Conservation (phyloP, 352 stramenopile genomes). For the Pythium folliculosum region DNA sequence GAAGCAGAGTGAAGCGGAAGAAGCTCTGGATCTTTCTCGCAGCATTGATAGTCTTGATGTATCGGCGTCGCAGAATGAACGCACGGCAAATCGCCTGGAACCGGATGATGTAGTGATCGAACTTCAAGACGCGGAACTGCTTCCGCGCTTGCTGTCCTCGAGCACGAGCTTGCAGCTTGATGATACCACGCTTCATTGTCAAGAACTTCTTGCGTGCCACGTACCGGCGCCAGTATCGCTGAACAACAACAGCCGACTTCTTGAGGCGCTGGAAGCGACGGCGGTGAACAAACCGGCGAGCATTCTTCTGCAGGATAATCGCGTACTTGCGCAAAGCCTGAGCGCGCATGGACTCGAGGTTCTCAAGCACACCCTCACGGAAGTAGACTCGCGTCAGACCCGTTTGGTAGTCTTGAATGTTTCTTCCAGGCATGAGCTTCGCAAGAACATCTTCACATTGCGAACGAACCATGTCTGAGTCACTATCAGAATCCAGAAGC, state of each 20-base stretch:
- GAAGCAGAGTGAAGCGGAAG: constrained; percentile 74
- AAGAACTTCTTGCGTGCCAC: constrained; percentile 61
- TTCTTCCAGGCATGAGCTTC: constrained; percentile 61
- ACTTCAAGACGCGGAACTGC: constrained; percentile 67
- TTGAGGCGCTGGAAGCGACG: constrained; percentile 54
- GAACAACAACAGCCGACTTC: constrained; percentile 50
- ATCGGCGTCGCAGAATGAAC: constrained; percentile 51
- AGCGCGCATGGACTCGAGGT: constrained; percentile 72
- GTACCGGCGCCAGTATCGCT: constrained; percentile 79
- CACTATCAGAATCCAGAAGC: constrained; percentile 40
- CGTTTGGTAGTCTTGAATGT: constrained; percentile 88
- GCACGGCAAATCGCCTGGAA: constrained; percentile 75
- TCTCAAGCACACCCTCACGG: constrained; percentile 80
- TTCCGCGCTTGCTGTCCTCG: constrained; percentile 63
- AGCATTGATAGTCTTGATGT: constrained; percentile 51
- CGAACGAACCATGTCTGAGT: constrained; percentile 51
- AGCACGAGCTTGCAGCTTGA: constrained; percentile 61
- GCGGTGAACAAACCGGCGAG: constrained; percentile 63
- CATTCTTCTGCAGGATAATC: constrained; percentile 74
- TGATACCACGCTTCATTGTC: constrained; percentile 47
- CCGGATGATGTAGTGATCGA: constrained; percentile 74
- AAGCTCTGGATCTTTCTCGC: constrained; percentile 71
- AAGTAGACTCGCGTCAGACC: constrained; percentile 86
- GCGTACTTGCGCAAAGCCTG: constrained; percentile 73
- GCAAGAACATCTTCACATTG: constrained; percentile 74